These are phyloP conservation scores for Colletotrichum sublineola DNA, from an alignment of 2,329 filamentous ascomycete species.

Conservation along the genomic window DNA sequence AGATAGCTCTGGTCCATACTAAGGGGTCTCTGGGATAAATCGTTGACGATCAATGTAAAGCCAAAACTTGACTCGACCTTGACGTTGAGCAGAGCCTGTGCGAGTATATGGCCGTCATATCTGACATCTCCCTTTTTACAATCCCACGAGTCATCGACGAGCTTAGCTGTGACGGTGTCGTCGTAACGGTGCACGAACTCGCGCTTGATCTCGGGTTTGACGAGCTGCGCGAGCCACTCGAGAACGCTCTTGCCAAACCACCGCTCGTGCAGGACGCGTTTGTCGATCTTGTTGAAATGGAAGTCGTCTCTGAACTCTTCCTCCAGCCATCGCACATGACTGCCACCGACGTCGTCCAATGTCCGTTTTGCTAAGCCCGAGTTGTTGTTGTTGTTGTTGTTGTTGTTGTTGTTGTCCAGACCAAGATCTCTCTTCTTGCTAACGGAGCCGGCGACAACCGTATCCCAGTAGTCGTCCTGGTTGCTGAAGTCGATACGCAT, in stretches of 20 bases:
- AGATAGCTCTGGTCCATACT: slow-evolving; percentile 47
- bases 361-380: no score
- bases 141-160: slow-evolving; percentile 45
- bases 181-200: slow-evolving; percentile 46
- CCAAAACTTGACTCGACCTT: slow-evolving; percentile 47
- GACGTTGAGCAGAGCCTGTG: slow-evolving; percentile 44
- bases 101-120: slow-evolving; percentile 43
- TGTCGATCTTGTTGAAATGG: slow-evolving; percentile 47
- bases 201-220: slow-evolving; percentile 46
- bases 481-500: slow-evolving; percentile 58
- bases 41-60: slow-evolving; percentile 47
- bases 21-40: slow-evolving; percentile 40
- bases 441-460: slow-evolving; percentile 44
- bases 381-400: no score
- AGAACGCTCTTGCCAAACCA: no score
- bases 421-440: slow-evolving; percentile 1
- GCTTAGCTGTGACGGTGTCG: slow-evolving; percentile 45
- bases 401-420: no score
- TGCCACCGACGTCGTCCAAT: slow-evolving; percentile 46
- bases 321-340: slow-evolving; percentile 54
- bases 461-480: slow-evolving; percentile 54
- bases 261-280: slow-evolving; percentile 50
- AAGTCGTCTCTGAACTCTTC: slow-evolving; percentile 53
- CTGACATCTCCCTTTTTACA: slow-evolving; percentile 33
- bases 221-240: slow-evolving; percentile 27